Conservation (phyloP, 768 basidiomycete species). For the Cyclocybe cylindracea region DNA sequence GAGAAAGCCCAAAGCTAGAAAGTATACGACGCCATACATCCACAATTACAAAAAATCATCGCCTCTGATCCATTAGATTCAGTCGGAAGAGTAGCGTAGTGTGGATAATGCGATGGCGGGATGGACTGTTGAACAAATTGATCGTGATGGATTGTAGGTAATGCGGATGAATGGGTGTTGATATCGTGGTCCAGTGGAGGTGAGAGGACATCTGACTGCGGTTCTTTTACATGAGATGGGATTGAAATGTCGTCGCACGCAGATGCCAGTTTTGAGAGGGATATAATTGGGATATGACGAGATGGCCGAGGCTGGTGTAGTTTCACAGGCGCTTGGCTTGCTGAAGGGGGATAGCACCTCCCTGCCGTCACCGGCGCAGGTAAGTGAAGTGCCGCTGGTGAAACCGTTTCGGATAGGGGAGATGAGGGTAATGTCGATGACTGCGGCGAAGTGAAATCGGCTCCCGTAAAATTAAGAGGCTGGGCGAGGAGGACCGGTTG, state of each 20-base stretch:
- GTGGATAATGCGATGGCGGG: slow-evolving; percentile 7
- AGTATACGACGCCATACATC: slow-evolving; percentile 36
- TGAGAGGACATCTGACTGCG: background rate
- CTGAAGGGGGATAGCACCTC: slow-evolving; percentile 3
- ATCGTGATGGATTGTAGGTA: background rate
- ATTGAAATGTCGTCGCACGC: slow-evolving; percentile 31
- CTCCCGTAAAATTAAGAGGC: background rate
- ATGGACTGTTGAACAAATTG: slow-evolving; percentile 5
- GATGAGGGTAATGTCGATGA: slow-evolving; percentile 20
- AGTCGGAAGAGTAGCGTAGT: slow-evolving; percentile 2
- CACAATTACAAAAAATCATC: slow-evolving; percentile 32
- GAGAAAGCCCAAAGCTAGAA: slow-evolving; percentile 5
- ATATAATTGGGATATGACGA: slow-evolving; percentile 45
- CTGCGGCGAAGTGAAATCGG: slow-evolving; percentile 8
- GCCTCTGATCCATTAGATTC: slow-evolving; percentile 6
- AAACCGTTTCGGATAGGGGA: slow-evolving; percentile 10
- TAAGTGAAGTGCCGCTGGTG: slow-evolving; percentile 15
- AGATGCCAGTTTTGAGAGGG: slow-evolving; percentile 40
- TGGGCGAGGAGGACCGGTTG: slow-evolving; percentile 1
- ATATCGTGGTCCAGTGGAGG: background rate
- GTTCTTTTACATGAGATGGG: background rate
- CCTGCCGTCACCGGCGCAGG: slow-evolving; percentile 17
- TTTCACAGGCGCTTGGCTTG: slow-evolving; percentile 28
- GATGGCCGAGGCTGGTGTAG: slow-evolving; percentile 49
- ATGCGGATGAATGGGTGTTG: slow-evolving; percentile 10